Percentiles rank a stretch among this genome's conserved stretches.
phyloP scores from a whole-genome alignment of 495 filamentous ascomycete genomes.

The Tuber umbilicatum region DNA sequence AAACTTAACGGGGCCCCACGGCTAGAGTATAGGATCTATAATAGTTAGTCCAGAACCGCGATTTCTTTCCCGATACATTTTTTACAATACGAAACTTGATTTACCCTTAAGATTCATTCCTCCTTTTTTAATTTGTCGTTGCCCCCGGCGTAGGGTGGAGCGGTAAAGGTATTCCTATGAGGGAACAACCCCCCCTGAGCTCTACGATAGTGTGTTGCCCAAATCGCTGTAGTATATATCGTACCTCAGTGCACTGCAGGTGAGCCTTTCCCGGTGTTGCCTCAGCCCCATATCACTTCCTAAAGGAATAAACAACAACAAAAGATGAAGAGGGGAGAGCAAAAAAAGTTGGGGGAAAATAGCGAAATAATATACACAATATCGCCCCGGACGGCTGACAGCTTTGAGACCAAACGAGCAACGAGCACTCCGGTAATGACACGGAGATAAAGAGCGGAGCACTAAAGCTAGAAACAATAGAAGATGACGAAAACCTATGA shows the following conservation, averaged over 20 bases:
- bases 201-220: background rate
- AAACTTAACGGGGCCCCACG: too few relatives aligned
- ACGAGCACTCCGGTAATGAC: background rate
- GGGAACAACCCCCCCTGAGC: background rate
- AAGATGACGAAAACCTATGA: background rate
- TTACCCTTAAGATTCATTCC: background rate
- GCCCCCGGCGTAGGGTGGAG: too few relatives aligned
- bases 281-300: background rate
- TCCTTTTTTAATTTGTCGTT: background rate
- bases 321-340: background rate
- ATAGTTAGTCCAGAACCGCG: too few relatives aligned
- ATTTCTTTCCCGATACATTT: too few relatives aligned
- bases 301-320: background rate
- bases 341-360: background rate
- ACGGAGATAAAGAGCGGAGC: background rate
- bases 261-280: background rate
- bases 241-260: background rate
- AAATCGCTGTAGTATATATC: background rate
- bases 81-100: too few relatives aligned
- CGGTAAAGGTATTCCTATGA: background rate
- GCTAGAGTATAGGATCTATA: too few relatives aligned
- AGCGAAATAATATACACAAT: background rate
- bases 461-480: background rate
- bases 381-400: background rate
- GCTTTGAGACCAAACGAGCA: background rate